Evolutionary conservation across 345 rosid species (phyloP).

Genomic region (Carallia pectinifolia): DNA sequence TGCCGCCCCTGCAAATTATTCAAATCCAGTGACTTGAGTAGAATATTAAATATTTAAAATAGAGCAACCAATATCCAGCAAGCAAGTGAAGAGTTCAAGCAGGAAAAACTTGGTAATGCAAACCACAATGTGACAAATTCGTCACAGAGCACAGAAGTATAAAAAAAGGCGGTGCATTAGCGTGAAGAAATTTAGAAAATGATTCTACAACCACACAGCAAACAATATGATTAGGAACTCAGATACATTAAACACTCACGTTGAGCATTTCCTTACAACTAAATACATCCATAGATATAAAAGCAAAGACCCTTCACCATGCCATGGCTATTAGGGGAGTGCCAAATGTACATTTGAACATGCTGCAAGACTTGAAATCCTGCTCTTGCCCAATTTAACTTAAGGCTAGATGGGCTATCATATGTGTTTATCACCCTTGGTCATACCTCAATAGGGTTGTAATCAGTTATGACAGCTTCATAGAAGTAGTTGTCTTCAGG

Average conservation of each 20-base stretch:
- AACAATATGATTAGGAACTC: not conserved
- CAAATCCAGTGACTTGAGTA: constrained; percentile 13
- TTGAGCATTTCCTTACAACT: not conserved
- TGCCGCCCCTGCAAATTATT: constrained; percentile 68
- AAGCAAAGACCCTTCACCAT: not conserved
- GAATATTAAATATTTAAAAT: not conserved
- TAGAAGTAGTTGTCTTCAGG: constrained; percentile 92
- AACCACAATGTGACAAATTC: too few species aligned
- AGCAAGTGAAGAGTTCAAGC: not conserved
- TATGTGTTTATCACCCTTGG: not conserved
- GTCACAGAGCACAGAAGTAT: too few species aligned
- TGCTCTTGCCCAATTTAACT: not conserved
- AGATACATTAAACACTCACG: not conserved
- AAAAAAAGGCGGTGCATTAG: too few species aligned
- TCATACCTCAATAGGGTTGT: constrained; percentile 68
- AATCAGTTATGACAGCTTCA: constrained; percentile 86
- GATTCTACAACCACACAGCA: too few species aligned
- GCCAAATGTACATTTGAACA: not conserved
- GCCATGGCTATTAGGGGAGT: not conserved
- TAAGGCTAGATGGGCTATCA: not conserved
- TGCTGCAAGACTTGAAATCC: not conserved
- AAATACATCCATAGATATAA: not conserved
- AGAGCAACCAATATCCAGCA: not conserved
- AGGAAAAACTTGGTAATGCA: too few species aligned
- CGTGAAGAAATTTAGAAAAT: too few species aligned